These are phyloP conservation scores for Bruguiera sexangula DNA, from an alignment of 345 rosid genomes.

Conservation along the genomic window DNA sequence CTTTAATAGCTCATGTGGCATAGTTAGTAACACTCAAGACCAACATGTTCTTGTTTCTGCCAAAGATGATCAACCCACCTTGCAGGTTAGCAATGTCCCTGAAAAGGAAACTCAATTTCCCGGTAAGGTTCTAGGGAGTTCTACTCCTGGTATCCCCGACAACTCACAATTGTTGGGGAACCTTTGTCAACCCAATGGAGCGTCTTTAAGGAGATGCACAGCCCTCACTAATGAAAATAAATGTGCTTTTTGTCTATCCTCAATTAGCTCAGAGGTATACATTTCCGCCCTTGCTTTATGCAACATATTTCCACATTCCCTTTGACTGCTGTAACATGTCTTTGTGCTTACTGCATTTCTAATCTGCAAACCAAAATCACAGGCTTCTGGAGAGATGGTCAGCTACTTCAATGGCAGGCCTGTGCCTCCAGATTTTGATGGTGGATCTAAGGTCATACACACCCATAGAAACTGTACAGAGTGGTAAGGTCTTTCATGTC, in stretches of 20 bases:
- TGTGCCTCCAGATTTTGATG: conserved; percentile 53
- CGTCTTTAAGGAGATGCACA: conserved; percentile 38
- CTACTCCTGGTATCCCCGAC: conserved; percentile 15
- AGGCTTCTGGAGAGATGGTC: conserved; percentile 86
- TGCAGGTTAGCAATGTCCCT: background rate
- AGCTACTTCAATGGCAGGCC: conserved; percentile 63
- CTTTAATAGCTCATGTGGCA: conserved; percentile 13
- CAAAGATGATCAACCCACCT: background rate
- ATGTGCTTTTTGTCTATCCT: conserved; percentile 82
- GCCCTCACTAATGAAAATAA: conserved; percentile 16
- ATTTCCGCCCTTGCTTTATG: conserved; percentile 12
- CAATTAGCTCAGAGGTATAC: conserved; percentile 66
- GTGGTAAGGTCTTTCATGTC: conserved; percentile 52
- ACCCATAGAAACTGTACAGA: conserved; percentile 78
- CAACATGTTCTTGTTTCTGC: background rate
- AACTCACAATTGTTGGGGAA: conserved; percentile 25
- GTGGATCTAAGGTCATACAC: conserved; percentile 60
- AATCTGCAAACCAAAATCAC: conserved; percentile 23
- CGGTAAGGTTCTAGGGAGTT: conserved; percentile 18
- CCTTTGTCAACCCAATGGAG: conserved; percentile 19
- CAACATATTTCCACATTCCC: background rate
- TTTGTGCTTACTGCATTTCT: conserved; percentile 1
- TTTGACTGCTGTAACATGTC: background rate
- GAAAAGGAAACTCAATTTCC: conserved; percentile 15
- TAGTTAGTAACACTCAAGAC: conserved; percentile 23